Evolutionary conservation across 495 filamentous ascomycete species (phyloP).

Genomic region (Podospora fimiseda): DNA sequence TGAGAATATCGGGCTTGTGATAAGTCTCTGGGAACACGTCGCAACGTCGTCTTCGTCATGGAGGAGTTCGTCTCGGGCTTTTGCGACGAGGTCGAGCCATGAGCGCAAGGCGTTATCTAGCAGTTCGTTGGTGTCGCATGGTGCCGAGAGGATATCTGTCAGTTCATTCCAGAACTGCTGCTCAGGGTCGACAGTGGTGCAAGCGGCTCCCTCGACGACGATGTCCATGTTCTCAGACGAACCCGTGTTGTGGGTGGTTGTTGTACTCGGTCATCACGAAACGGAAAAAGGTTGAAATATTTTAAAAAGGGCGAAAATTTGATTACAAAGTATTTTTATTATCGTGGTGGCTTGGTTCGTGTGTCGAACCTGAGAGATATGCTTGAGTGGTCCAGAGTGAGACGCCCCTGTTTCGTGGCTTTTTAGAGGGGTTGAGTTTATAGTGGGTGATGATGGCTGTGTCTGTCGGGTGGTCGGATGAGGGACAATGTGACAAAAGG

Average conservation of each 20-base stretch:
- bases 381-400: too few species aligned
- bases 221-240: constrained; percentile 48
- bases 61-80: constrained; percentile 76
- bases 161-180: constrained; percentile 92
- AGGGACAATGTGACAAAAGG: too few species aligned
- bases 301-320: too few species aligned
- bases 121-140: constrained; percentile 63
- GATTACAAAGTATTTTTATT: too few species aligned
- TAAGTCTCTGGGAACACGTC: constrained; percentile 73
- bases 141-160: constrained; percentile 65
- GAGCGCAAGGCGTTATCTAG: constrained; percentile 84
- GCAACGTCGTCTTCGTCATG: constrained; percentile 79
- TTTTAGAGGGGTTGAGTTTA: too few species aligned
- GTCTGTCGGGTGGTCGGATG: too few species aligned
- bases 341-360: too few species aligned
- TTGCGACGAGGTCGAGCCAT: constrained; percentile 73
- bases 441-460: too few species aligned
- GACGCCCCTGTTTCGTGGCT: too few species aligned
- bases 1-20: constrained; percentile 67
- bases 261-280: constrained; percentile 23
- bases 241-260: constrained; percentile 13
- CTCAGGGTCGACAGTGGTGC: constrained; percentile 71
- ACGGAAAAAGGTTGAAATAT: too few species aligned
- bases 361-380: too few species aligned
- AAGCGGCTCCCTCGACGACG: constrained; percentile 61